phyloP scores from a whole-genome alignment of 805 yeast genomes.

The Sugiyamaella americana region DNA sequence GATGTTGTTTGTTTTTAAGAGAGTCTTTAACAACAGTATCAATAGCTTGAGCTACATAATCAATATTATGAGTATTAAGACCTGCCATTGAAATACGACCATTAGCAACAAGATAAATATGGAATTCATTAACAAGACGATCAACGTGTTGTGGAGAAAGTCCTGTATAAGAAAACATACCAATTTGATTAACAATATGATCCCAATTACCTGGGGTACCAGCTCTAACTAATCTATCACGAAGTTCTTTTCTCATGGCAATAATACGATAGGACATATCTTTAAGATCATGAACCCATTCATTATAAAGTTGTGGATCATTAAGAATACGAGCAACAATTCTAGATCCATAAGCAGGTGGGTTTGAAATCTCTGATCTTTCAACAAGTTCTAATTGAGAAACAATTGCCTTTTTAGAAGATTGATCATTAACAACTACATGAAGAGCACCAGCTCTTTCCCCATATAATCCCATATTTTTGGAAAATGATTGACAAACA shows the following conservation, averaged over 20 bases:
- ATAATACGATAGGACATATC: conserved; percentile 84
- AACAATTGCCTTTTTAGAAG: conserved; percentile 49
- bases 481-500: conserved; percentile 93
- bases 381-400: conserved; percentile 73
- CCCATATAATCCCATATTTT: conserved; percentile 95
- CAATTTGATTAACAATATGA: conserved; percentile 84
- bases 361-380: conserved; percentile 84
- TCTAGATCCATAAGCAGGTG: conserved; percentile 95
- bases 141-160: conserved; percentile 68
- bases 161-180: conserved; percentile 97
- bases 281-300: conserved; percentile 79
- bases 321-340: conserved; percentile 71
- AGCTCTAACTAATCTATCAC: conserved; percentile 52
- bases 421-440: conserved; percentile 42
- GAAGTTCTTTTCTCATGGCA: conserved; percentile 67
- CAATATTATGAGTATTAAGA: conserved; percentile 70
- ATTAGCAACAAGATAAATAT: conserved; percentile 68
- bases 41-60: conserved; percentile 70
- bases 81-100: conserved; percentile 97
- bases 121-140: conserved; percentile 69
- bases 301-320: conserved; percentile 57
- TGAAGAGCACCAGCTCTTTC: conserved; percentile 96
- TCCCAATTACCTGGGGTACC: conserved; percentile 89
- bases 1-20: too few species aligned
- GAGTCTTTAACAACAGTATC: conserved; percentile 51